phyloP scores from a whole-genome alignment of 495 filamentous ascomycete species.

The Durotheca rogersii region DNA sequence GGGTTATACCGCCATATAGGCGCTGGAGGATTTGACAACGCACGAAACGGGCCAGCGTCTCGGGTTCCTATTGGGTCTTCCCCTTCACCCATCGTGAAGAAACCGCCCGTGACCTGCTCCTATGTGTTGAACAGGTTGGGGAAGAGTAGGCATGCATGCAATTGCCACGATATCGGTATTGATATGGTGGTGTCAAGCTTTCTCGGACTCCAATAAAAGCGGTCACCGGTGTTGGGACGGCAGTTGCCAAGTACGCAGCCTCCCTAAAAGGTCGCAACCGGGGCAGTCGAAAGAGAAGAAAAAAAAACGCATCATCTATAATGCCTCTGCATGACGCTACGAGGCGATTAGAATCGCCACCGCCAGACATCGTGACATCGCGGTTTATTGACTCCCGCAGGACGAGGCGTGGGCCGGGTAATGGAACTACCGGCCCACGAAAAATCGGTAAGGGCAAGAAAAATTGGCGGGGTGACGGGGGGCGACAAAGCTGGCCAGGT shows the following conservation, averaged over 20 bases:
- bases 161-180: constrained; percentile 31
- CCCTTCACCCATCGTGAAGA: constrained; percentile 7
- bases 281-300: constrained; percentile 15
- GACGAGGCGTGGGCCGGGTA: too few species aligned
- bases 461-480: constrained; percentile 16
- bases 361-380: constrained; percentile 28
- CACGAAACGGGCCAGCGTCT: constrained; percentile 10
- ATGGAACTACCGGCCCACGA: too few species aligned
- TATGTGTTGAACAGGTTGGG: constrained; percentile 14
- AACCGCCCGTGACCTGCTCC: constrained; percentile 6
- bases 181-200: constrained; percentile 31
- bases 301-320: too few species aligned
- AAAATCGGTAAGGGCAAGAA: background rate
- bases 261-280: constrained; percentile 22
- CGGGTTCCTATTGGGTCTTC: constrained; percentile 13
- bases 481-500: constrained; percentile 10
- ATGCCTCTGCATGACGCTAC: constrained; percentile 13
- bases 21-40: constrained; percentile 8
- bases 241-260: constrained; percentile 27
- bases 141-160: constrained; percentile 28
- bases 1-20: constrained; percentile 8
- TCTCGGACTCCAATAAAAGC: constrained; percentile 24
- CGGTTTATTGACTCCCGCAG: background rate
- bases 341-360: constrained; percentile 16
- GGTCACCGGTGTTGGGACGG: constrained; percentile 11